These are phyloP conservation scores for Phytophthora boehmeriae DNA, from an alignment of 352 stramenopile species.

Conservation along the genomic window DNA sequence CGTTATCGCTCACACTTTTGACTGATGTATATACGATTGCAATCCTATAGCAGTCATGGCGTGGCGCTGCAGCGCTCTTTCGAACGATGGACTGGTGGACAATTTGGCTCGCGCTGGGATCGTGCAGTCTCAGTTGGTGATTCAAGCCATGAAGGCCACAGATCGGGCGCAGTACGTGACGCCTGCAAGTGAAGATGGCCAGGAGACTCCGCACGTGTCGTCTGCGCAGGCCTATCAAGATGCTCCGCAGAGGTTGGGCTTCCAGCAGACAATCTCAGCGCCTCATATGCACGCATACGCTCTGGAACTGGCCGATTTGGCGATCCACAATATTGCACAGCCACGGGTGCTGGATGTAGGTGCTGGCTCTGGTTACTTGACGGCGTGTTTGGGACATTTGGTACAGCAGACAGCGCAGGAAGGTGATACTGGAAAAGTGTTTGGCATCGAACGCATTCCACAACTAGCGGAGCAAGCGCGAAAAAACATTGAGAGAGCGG, in stretches of 20 bases:
- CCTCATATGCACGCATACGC: constrained; percentile 92
- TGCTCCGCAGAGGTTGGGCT: constrained; percentile 81
- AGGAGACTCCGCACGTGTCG: constrained; percentile 16
- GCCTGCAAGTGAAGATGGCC: constrained; percentile 1
- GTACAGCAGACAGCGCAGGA: constrained; percentile 33
- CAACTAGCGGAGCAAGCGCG: constrained; percentile 83
- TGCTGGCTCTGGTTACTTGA: constrained; percentile 95
- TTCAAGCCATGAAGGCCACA: constrained; percentile 76
- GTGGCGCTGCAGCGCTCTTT: constrained; percentile 74
- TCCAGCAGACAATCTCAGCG: constrained; percentile 89
- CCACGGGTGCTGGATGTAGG: constrained; percentile 94
- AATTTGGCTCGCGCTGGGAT: constrained; percentile 73
- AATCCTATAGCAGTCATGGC: constrained; percentile 38
- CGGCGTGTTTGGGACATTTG: constrained; percentile 91
- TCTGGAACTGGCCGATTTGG: constrained; percentile 74
- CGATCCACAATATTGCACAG: constrained; percentile 40
- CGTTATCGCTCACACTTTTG: no score
- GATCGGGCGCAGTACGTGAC: constrained; percentile 75
- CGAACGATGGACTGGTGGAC: constrained; percentile 72
- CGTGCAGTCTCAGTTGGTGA: constrained; percentile 65
- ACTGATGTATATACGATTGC: no score
- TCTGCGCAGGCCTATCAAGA: constrained; percentile 77
- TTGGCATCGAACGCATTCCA: constrained; percentile 92
- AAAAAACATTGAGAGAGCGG: constrained; percentile 83
- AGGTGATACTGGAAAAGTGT: constrained; percentile 50